Percentiles rank a stretch among this genome's conserved stretches.
Evolutionary conservation across 345 rosid species (phyloP).

Genomic region (Tarenaya hassleriana): DNA sequence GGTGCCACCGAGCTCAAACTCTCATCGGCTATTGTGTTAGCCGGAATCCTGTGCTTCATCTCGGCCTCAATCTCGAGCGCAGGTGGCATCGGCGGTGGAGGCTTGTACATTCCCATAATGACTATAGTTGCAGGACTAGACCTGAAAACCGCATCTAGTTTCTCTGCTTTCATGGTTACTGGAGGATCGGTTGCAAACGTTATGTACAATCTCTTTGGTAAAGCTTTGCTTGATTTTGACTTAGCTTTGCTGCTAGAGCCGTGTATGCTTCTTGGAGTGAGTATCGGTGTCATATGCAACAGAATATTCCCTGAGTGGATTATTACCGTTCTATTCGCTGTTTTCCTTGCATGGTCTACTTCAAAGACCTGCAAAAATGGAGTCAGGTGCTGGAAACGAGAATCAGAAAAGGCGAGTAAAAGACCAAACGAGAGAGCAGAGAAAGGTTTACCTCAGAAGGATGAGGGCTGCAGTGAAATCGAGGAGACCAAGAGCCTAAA

Average conservation of each 20-base stretch:
- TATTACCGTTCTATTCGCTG: slow-evolving; percentile 46
- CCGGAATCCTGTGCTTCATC: slow-evolving; percentile 54
- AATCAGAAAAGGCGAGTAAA: slow-evolving; percentile 47
- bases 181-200: slow-evolving; percentile 72
- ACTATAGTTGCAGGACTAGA: slow-evolving; percentile 52
- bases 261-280: slow-evolving; percentile 66
- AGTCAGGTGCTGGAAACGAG: slow-evolving; percentile 40
- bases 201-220: slow-evolving; percentile 35
- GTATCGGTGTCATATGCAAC: slow-evolving; percentile 63
- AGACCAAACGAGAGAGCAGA: too few relatives aligned
- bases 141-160: slow-evolving; percentile 58
- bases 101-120: slow-evolving; percentile 55
- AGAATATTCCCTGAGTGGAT: slow-evolving; percentile 66
- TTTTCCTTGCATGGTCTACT: slow-evolving; percentile 66
- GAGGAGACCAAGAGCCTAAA: slow-evolving; percentile 15
- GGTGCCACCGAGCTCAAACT: slow-evolving; percentile 31
- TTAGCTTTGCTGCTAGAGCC: slow-evolving; percentile 64
- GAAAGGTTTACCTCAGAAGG: too few relatives aligned
- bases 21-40: slow-evolving; percentile 32
- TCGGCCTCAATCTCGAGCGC: slow-evolving; percentile 73
- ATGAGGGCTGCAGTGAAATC: slow-evolving; percentile 13
- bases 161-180: slow-evolving; percentile 81
- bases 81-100: slow-evolving; percentile 84
- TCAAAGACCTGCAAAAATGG: slow-evolving; percentile 58
- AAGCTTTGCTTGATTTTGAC: slow-evolving; percentile 46